Evolutionary conservation across 2,329 filamentous ascomycete species (phyloP).

Genomic region (Aspergillus hortae): DNA sequence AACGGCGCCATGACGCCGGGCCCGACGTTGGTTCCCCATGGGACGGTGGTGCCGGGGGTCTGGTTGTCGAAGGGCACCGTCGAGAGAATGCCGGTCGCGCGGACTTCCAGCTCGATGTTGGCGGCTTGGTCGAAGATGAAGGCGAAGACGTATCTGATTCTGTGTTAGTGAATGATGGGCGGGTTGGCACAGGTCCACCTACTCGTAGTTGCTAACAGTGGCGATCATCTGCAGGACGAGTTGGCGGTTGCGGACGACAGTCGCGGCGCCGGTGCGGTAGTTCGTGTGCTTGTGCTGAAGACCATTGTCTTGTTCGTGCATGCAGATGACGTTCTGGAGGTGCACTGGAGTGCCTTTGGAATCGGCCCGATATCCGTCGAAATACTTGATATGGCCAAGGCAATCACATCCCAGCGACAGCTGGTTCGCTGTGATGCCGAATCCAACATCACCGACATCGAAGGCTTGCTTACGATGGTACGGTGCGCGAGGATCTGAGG

Average conservation of each 20-base stretch:
- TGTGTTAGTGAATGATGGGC: neutral
- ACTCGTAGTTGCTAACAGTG: conserved; percentile 68
- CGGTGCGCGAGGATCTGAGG: conserved; percentile 60
- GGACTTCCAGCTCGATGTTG: conserved; percentile 64
- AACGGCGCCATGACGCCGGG: conserved; percentile 66
- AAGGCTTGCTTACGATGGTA: conserved; percentile 70
- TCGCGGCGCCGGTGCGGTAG: conserved; percentile 62
- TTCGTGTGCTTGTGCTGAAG: conserved; percentile 73
- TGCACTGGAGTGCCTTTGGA: conserved; percentile 56
- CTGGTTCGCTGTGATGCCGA: conserved; percentile 66
- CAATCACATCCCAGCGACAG: conserved; percentile 69
- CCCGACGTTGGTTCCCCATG: conserved; percentile 67
- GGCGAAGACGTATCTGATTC: conserved; percentile 58
- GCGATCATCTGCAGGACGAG: conserved; percentile 68
- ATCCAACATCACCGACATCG: conserved; percentile 65
- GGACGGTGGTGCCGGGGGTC: conserved; percentile 57
- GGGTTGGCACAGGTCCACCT: neutral
- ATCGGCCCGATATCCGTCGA: conserved; percentile 57
- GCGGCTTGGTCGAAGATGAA: conserved; percentile 71
- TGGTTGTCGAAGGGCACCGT: conserved; percentile 62
- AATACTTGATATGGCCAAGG: conserved; percentile 66
- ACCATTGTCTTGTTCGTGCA: conserved; percentile 69
- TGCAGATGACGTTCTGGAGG: conserved; percentile 64
- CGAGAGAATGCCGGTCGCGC: conserved; percentile 65
- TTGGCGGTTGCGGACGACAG: conserved; percentile 62